Conservation (phyloP, 805 yeast species). For the Lipomyces spencermartinsiae region DNA sequence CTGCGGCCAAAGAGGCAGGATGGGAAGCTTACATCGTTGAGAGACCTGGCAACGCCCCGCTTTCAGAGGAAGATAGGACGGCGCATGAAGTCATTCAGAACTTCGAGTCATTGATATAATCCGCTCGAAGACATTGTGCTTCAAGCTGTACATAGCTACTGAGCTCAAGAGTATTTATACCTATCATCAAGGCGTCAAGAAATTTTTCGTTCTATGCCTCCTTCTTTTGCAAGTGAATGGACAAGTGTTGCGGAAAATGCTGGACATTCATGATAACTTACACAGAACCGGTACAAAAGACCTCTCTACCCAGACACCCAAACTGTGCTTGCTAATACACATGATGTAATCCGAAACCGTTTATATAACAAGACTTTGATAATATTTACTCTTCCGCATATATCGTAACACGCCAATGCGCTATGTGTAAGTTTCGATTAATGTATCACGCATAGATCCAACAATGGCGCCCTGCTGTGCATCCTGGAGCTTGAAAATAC, state of each 20-base stretch:
- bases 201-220: background rate
- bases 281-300: background rate
- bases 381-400: background rate
- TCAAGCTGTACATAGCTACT: background rate
- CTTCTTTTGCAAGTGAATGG: background rate
- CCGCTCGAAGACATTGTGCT: background rate
- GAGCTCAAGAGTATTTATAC: background rate
- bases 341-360: background rate
- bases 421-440: conserved; percentile 87
- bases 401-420: conserved; percentile 53
- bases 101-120: conserved; percentile 18
- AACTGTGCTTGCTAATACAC: background rate
- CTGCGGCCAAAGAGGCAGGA: conserved; percentile 75
- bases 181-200: background rate
- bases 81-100: conserved; percentile 27
- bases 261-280: background rate
- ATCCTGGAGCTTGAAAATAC: conserved; percentile 91
- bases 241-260: background rate
- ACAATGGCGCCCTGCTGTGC: conserved; percentile 87
- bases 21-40: conserved; percentile 63
- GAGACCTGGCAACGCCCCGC: conserved; percentile 73
- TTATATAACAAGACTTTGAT: background rate
- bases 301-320: background rate
- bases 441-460: conserved; percentile 86
- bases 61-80: conserved; percentile 33